Evolutionary conservation across 1,284 basidiomycete genomes (phyloP).

Genomic region (Earliella scabrosa): DNA sequence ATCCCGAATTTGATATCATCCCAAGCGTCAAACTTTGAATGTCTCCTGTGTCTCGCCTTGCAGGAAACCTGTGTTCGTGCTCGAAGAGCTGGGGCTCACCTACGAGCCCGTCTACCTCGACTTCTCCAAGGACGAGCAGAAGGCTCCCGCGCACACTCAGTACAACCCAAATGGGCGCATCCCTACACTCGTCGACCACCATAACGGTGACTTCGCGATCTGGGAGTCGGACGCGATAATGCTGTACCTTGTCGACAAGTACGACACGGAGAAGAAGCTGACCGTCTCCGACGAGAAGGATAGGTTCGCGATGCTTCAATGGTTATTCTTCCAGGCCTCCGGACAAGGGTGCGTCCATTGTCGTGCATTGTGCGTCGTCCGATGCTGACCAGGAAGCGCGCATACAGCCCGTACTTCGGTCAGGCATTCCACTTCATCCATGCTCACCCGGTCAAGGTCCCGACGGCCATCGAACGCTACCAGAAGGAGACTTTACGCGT

Average conservation of each 20-base stretch:
- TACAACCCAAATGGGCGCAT: conserved; percentile 39
- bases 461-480: conserved; percentile 2
- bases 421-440: background rate
- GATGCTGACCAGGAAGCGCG: too few species aligned
- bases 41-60: too few species aligned
- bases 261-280: conserved; percentile 38
- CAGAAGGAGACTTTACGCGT: conserved; percentile 32
- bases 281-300: conserved; percentile 29
- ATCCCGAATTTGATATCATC: too few species aligned
- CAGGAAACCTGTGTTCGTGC: conserved; percentile 30
- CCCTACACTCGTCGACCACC: conserved; percentile 40
- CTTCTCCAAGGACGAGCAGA: conserved; percentile 34
- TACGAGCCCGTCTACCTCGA: conserved; percentile 37
- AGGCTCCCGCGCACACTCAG: conserved; percentile 27
- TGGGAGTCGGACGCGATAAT: conserved; percentile 41
- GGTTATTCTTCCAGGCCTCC: conserved; percentile 38
- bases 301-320: conserved; percentile 28
- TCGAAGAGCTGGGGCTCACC: conserved; percentile 35
- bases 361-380: background rate
- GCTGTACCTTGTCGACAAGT: conserved; percentile 37
- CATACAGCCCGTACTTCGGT: conserved; percentile 19
- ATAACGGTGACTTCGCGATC: conserved; percentile 34
- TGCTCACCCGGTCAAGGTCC: background rate
- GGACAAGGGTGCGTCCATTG: conserved; percentile 31
- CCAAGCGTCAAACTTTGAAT: too few species aligned